Base-by-base conservation (phyloP, 2,329 filamentous ascomycete species). In the Scytalidium sp. region DNA sequence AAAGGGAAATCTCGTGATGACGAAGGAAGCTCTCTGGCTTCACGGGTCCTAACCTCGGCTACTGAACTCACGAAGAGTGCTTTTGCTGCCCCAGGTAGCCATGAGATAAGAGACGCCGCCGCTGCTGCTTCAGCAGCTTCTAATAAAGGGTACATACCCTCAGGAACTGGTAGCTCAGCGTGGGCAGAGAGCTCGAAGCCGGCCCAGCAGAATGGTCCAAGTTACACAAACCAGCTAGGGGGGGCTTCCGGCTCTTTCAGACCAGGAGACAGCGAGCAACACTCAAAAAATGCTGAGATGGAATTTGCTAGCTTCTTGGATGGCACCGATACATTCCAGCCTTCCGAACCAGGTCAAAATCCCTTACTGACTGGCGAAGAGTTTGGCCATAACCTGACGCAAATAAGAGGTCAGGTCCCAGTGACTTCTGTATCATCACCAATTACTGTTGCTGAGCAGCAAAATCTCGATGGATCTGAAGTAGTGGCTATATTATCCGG, bases 401-500 rank as follows among this genome's bases (percentile, higher is more conserved):
- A 17, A 46, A 19, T 17, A 11, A 21, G 21, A 5, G 10, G 19
- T 39, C 29, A 36, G 32, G 8, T 36, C 13, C 32, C 32, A n/a
- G 32, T 36, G 13, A 4, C 32, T 6, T 10, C 32, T 7, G 32
- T 36, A 19, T 20, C 44, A 7, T 19, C 8, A 8, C 42, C 13
- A 39, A 43, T 21, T n/a, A 56, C 56, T 22, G 49, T 61, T 3
- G 36, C 47, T 9, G 57, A 65, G 13, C 58, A 61, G 53, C 51
- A 61, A 48, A 50, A 27, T 19, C 48, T 42, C 23, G 74, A 76
- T 55, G 74, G 74, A 21, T 55, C 62, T 29, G 73, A 64, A 3
- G 71, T 76, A 4, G 46, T 71, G 9, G 58, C 60, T n/a, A 60
- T 76, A 21, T 65, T 76, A 10, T 60, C 57, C 13, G 45, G 61